A percentile compares a stretch with the other conserved stretches of the same genome.
Conservation (phyloP, 139 green algal genomes). For the Pseudopediastrum boryanum region DNA sequence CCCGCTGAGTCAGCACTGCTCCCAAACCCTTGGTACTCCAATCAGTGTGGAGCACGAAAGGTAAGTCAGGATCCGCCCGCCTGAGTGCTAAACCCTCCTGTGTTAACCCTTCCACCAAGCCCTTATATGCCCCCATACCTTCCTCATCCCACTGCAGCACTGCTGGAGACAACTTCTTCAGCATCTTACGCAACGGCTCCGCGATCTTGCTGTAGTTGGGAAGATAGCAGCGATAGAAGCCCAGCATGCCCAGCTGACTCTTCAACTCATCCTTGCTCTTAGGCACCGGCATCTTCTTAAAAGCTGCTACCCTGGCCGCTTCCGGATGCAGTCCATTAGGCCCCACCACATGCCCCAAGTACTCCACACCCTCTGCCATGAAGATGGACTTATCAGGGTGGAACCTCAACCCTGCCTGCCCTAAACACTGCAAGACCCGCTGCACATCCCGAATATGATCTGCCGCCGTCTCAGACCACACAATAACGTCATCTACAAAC, state of each 20-base stretch:
- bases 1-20: slow-evolving; percentile 46
- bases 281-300: slow-evolving; percentile 40
- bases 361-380: slow-evolving; percentile 25
- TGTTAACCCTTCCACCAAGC: slow-evolving; percentile 23
- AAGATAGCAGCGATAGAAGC: slow-evolving; percentile 47
- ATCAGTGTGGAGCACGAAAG: slow-evolving; percentile 37
- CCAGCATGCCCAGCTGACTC: slow-evolving; percentile 37
- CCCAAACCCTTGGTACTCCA: slow-evolving; percentile 27
- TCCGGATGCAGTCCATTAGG: slow-evolving; percentile 20
- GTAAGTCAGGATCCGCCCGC: neutral
- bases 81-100: slow-evolving; percentile 11
- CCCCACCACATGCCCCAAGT: slow-evolving; percentile 46
- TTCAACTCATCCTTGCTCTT: slow-evolving; percentile 27
- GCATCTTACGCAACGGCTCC: slow-evolving; percentile 34
- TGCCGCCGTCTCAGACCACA: neutral
- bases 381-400: slow-evolving; percentile 42
- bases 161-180: slow-evolving; percentile 28
- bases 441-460: slow-evolving; percentile 18
- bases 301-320: slow-evolving; percentile 39
- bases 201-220: slow-evolving; percentile 33
- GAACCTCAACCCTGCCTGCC: slow-evolving; percentile 16
- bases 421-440: neutral
- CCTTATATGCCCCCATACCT: slow-evolving; percentile 3
- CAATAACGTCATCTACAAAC: slow-evolving; percentile 45
- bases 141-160: slow-evolving; percentile 27